Base-by-base conservation (phyloP, 306 rosid species). In the Vigna hirtella region DNA sequence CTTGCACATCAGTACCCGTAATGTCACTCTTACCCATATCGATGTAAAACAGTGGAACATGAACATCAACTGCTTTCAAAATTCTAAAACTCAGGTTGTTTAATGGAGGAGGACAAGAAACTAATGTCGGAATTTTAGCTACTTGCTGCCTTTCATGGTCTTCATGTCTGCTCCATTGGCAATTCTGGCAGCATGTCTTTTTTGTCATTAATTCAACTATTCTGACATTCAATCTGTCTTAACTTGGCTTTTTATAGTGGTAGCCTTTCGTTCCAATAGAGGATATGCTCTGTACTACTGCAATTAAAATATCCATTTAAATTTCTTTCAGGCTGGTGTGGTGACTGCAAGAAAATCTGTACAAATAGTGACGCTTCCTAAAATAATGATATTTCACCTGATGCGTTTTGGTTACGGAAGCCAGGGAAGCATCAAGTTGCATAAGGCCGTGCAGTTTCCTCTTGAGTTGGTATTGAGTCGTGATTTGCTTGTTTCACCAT, bases 371-470 rank as follows among this genome's bases (percentile, higher is more conserved):
- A 87, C 84, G 15, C 99, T 90, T 72, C 83, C 99, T 4, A 91
- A 91, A 87, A 87, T 96, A 74, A 76, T 96, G 99, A 90, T 96
- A 85, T 79, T 96, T 88, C 99, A 96, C 79, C 83, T 93, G 83
- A 93, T 79, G 98, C 98, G 98, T 15, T 96, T 96, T 80, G 57
- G 94, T 77, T 96, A 96, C 74, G 99, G 98, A 86, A 88, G 87
- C 83, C 99, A 91, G 76, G 99, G 99, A 85, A 96, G 98, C 88
- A 87, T 98, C n/a, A 96, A 96, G 83, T 65, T 96, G 89, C 91
- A 58, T 67, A 96, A 96, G 93, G 89, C 93, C 2, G 98, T 96
- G 77, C 86, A 45, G 78, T 93, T 96, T 76, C 98, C 94, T 68
- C 91, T 88, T 16, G 98, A 90, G 61, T 61, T 96, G 83, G 86